A percentile compares a stretch with the other conserved stretches of the same genome.
phyloP scores from a whole-genome alignment of 345 rosid genomes.

The Acer negundo region DNA sequence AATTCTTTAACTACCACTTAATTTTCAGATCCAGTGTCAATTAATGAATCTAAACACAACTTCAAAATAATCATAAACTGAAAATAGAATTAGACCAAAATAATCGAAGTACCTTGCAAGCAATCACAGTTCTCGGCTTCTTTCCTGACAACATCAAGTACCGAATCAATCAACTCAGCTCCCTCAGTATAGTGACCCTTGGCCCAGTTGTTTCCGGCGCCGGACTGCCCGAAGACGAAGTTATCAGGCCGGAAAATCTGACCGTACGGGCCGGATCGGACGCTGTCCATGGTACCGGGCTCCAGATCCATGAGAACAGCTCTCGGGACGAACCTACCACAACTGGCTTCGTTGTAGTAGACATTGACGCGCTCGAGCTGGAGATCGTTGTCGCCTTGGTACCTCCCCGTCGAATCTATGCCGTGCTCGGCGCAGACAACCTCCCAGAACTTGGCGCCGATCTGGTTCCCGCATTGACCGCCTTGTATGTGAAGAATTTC shows the following conservation, averaged over 20 bases:
- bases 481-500: conserved; percentile 80
- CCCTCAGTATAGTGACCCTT: conserved; percentile 59
- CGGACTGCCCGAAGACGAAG: conserved; percentile 60
- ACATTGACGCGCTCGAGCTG: conserved; percentile 80
- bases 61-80: too few species aligned
- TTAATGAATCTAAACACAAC: too few species aligned
- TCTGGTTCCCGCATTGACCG: conserved; percentile 83
- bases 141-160: conserved; percentile 55
- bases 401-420: conserved; percentile 66
- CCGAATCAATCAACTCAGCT: conserved; percentile 60
- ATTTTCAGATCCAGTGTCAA: too few species aligned
- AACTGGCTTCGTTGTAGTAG: conserved; percentile 77
- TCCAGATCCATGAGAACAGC: conserved; percentile 80
- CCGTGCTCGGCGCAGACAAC: conserved; percentile 68
- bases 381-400: conserved; percentile 58
- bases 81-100: neutral
- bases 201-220: conserved; percentile 58
- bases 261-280: conserved; percentile 73
- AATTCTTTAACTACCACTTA: too few species aligned
- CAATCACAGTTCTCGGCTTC: conserved; percentile 65
- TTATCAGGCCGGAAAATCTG: conserved; percentile 63
- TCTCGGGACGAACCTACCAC: conserved; percentile 71
- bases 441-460: conserved; percentile 69
- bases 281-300: conserved; percentile 83
- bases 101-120: conserved; percentile 41